Conservation (phyloP, 176 grass and related monocot genomes). For the Juncus effusus region DNA sequence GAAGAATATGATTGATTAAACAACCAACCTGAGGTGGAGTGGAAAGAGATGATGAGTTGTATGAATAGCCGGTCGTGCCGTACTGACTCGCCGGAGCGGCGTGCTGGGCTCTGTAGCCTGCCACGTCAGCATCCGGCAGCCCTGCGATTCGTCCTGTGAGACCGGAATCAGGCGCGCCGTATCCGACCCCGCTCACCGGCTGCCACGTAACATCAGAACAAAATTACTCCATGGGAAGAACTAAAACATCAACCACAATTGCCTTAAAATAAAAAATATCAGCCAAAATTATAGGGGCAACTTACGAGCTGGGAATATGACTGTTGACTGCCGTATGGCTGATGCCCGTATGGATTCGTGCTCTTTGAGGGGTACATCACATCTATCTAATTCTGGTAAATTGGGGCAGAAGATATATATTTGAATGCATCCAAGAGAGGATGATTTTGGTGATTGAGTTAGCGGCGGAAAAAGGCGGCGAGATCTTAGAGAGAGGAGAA, state of each 20-base stretch:
- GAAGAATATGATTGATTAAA: neutral
- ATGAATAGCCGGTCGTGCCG: conserved; percentile 68
- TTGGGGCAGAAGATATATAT: no score
- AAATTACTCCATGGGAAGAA: conserved; percentile 4
- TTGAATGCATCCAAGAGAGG: no score
- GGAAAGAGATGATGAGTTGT: conserved; percentile 37
- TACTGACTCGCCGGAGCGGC: conserved; percentile 41
- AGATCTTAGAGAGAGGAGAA: no score
- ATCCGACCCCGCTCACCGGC: conserved; percentile 51
- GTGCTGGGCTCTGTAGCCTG: conserved; percentile 41
- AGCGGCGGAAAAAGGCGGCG: no score
- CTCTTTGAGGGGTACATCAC: conserved; percentile 70
- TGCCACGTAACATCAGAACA: conserved; percentile 31
- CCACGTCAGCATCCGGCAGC: conserved; percentile 31
- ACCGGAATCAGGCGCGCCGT: conserved; percentile 26
- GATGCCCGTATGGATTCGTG: conserved; percentile 64
- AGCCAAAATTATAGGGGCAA: neutral
- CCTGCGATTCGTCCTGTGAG: conserved; percentile 20
- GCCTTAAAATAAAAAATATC: neutral
- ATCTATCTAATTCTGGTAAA: no score
- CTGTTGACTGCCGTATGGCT: conserved; percentile 50
- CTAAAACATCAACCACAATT: no score
- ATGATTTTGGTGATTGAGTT: no score
- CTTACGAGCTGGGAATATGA: conserved; percentile 66
- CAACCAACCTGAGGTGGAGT: conserved; percentile 52